Conservation (phyloP, 768 basidiomycete species). For the Fomitopsis serialis region DNA sequence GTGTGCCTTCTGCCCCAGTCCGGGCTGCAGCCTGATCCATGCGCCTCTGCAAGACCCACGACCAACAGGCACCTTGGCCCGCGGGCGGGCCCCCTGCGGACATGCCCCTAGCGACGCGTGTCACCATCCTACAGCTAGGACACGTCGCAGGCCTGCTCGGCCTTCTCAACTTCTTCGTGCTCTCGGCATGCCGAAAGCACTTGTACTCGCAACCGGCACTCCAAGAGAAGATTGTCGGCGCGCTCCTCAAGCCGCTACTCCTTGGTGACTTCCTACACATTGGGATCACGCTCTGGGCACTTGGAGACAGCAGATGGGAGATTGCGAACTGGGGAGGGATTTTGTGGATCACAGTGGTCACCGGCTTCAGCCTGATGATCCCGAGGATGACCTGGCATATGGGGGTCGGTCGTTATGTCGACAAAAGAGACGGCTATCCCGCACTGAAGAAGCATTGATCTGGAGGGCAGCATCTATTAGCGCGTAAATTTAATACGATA, state of each 20-base stretch:
- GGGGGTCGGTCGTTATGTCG: slow-evolving; percentile 69
- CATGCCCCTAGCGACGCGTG: slow-evolving; percentile 57
- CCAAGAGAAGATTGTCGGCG: slow-evolving; percentile 66
- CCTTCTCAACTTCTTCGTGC: slow-evolving; percentile 60
- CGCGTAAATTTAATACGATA: neutral
- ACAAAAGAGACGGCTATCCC: slow-evolving; percentile 47
- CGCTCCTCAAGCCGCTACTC: slow-evolving; percentile 63
- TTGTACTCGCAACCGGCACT: slow-evolving; percentile 51
- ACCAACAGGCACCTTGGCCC: slow-evolving; percentile 74
- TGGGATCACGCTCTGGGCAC: slow-evolving; percentile 64
- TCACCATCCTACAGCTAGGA: slow-evolving; percentile 70
- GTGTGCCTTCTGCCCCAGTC: neutral
- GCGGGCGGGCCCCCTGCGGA: slow-evolving; percentile 38
- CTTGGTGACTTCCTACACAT: slow-evolving; percentile 66
- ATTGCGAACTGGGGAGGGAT: slow-evolving; percentile 59
- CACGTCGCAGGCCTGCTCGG: slow-evolving; percentile 76
- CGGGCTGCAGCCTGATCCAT: no score
- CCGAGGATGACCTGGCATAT: slow-evolving; percentile 72
- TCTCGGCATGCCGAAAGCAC: slow-evolving; percentile 56
- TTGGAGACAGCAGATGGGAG: slow-evolving; percentile 67
- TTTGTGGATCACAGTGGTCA: slow-evolving; percentile 59
- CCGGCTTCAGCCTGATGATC: slow-evolving; percentile 61
- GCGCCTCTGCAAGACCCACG: slow-evolving; percentile 48
- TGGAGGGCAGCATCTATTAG: neutral
- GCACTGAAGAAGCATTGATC: slow-evolving; percentile 13